Percentiles rank a stretch among this genome's conserved stretches.
Conservation (phyloP, 108 stramenopile species). For the Nitzschia sp. region DNA sequence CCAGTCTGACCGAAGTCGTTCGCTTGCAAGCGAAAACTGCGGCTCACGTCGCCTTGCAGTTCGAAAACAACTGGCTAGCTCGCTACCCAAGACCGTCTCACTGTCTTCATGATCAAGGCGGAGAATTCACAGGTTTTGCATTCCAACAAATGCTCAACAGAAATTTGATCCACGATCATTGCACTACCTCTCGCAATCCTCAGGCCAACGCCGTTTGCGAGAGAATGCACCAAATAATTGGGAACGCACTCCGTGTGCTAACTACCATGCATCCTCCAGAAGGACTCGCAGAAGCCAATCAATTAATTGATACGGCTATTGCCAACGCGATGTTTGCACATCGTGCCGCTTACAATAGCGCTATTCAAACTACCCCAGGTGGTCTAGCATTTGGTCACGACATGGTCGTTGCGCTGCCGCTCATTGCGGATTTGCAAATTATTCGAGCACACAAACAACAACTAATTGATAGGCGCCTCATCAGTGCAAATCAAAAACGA, state of each 20-base stretch:
- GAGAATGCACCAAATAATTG: conserved; percentile 49
- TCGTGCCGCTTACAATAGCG: too few species aligned
- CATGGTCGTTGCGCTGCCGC: conserved; percentile 33
- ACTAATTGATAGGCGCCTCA: too few species aligned
- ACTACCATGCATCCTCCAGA: too few species aligned
- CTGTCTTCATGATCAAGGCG: conserved; percentile 43
- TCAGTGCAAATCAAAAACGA: too few species aligned
- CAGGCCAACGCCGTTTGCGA: conserved; percentile 46
- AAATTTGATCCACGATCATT: conserved; percentile 20
- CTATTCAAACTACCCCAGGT: too few species aligned
- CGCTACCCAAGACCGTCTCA: conserved; percentile 42
- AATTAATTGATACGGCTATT: too few species aligned
- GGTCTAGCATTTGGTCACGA: too few species aligned
- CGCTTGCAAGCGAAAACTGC: conserved; percentile 33
- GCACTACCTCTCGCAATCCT: conserved; percentile 42
- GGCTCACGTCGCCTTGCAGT: conserved; percentile 25
- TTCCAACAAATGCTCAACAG: conserved; percentile 20
- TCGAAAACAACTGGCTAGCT: conserved; percentile 39
- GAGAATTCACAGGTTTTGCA: conserved; percentile 38
- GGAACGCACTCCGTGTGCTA: too few species aligned
- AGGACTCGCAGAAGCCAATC: too few species aligned
- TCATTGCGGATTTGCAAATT: conserved; percentile 16
- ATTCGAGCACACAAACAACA: too few species aligned
- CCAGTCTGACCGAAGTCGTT: conserved; percentile 47
- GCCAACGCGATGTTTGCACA: too few species aligned